Evolutionary conservation across 2,329 filamentous ascomycete genomes (phyloP).

Genomic region (Emericellopsis cladophorae): DNA sequence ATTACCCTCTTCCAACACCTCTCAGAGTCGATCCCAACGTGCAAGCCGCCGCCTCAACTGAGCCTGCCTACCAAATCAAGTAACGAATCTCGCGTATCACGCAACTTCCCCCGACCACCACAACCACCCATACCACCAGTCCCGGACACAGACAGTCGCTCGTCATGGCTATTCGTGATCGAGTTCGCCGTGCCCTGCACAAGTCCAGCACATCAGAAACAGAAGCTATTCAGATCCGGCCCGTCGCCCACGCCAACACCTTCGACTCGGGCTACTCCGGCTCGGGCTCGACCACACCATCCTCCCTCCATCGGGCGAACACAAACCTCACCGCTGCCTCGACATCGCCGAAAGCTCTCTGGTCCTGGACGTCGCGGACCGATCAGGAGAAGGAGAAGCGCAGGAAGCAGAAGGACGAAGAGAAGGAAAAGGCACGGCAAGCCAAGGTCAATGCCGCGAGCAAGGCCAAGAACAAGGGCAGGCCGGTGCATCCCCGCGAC

Average conservation of each 20-base stretch:
- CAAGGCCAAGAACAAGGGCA: constrained; percentile 9
- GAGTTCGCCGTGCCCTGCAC: constrained; percentile 26
- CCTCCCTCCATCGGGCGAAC: constrained; percentile 10
- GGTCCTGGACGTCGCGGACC: constrained; percentile 15
- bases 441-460: background rate
- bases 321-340: constrained; percentile 9
- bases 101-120: too few relatives aligned
- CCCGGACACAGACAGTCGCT: background rate
- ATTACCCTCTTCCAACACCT: too few relatives aligned
- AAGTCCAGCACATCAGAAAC: constrained; percentile 17
- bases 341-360: constrained; percentile 13
- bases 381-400: constrained; percentile 6
- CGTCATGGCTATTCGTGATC: constrained; percentile 28
- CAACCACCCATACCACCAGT: background rate
- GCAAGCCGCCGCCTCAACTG: too few relatives aligned
- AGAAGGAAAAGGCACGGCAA: constrained; percentile 1
- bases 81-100: too few relatives aligned
- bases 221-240: too few relatives aligned
- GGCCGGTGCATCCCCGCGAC: constrained; percentile 27
- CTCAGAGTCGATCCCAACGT: too few relatives aligned
- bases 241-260: constrained; percentile 14
- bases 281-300: constrained; percentile 8
- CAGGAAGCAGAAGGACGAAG: constrained; percentile 8
- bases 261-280: constrained; percentile 15
- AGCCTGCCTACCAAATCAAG: too few relatives aligned